Conservation (phyloP, 2,329 filamentous ascomycete genomes). For the Neofusicoccum sp. region DNA sequence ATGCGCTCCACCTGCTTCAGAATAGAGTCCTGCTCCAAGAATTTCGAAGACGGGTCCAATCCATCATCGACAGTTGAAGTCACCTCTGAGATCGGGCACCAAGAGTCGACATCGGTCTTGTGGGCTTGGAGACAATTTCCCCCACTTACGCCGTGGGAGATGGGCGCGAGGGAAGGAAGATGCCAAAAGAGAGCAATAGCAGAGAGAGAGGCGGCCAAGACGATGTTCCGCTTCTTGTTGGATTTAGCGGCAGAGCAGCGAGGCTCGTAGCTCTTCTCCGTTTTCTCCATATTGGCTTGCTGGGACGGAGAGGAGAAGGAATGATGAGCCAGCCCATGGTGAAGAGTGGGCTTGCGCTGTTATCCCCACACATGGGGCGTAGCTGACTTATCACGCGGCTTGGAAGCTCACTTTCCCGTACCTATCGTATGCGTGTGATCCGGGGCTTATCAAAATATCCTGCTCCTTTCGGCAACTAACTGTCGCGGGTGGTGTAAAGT, state of each 20-base stretch:
- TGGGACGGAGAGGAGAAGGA: neutral
- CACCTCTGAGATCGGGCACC: conserved; percentile 15
- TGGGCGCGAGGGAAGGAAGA: conserved; percentile 4
- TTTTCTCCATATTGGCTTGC: conserved; percentile 12
- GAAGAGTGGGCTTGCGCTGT: neutral
- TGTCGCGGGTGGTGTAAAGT: conserved; percentile 4
- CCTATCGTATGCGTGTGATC: conserved; percentile 3
- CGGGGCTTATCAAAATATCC: conserved; percentile 11
- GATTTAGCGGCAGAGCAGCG: neutral
- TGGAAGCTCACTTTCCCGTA: conserved; percentile 5
- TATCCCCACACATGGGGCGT: neutral
- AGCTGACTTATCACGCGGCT: neutral
- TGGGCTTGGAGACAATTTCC: neutral
- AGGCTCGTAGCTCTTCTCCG: neutral
- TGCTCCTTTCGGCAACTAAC: neutral
- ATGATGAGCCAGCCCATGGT: neutral
- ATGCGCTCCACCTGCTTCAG: conserved; percentile 36
- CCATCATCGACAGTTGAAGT: neutral
- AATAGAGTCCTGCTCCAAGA: conserved; percentile 8
- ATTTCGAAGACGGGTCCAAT: conserved; percentile 12
- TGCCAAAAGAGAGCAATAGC: conserved; percentile 18
- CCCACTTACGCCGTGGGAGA: conserved; percentile 12
- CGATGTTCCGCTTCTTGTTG: conserved; percentile 5
- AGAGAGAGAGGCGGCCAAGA: neutral
- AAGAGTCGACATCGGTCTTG: conserved; percentile 13